A percentile compares a stretch with the other conserved stretches of the same genome.
phyloP scores from a whole-genome alignment of 2,329 filamentous ascomycete species.

The Ophiostoma himal-ulmi region DNA sequence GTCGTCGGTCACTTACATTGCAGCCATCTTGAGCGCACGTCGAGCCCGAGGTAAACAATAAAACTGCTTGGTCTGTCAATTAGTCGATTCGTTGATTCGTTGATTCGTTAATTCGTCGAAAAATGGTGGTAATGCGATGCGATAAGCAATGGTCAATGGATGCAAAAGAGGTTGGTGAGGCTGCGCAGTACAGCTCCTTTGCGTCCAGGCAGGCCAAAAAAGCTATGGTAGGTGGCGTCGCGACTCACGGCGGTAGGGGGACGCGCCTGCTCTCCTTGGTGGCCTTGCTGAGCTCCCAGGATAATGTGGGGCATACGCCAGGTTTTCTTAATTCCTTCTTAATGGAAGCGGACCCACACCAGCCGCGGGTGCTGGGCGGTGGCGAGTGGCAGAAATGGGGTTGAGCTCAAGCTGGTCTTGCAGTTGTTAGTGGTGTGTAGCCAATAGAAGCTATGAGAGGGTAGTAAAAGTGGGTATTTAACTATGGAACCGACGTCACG shows the following conservation, averaged over 20 bases:
- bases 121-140: background rate
- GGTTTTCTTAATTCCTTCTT: background rate
- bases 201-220: background rate
- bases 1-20: conserved; percentile 3
- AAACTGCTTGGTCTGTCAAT: background rate
- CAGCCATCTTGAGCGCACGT: conserved; percentile 1
- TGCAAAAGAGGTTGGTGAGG: background rate
- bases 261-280: conserved; percentile 7
- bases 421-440: background rate
- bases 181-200: background rate
- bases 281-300: background rate
- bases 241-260: conserved; percentile 5
- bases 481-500: background rate
- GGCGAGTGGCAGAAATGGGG: background rate
- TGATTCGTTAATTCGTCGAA: background rate
- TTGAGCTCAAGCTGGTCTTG: background rate
- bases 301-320: background rate
- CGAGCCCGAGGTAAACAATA: background rate
- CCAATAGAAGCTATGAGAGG: background rate
- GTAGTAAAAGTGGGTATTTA: background rate
- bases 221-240: conserved; percentile 1
- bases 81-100: background rate
- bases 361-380: background rate
- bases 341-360: background rate
- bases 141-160: background rate